Evolutionary conservation across 2,329 filamentous ascomycete genomes (phyloP).

Genomic region (Botrytis sinoallii): DNA sequence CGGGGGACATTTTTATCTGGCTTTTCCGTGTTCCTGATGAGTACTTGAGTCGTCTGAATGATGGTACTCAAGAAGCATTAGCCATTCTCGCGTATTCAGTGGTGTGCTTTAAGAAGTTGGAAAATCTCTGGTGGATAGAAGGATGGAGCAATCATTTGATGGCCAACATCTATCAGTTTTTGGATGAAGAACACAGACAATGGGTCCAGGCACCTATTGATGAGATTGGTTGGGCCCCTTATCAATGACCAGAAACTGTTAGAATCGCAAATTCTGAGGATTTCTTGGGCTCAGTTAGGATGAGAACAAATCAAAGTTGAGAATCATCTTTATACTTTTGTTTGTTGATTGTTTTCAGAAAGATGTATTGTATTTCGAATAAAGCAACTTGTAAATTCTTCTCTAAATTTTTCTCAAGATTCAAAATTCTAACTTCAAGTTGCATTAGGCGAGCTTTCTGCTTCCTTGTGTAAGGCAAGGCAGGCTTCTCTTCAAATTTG

Average conservation of each 20-base stretch:
- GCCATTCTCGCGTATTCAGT: slow-evolving; percentile 38
- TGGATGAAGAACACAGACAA: slow-evolving; percentile 38
- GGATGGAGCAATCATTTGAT: slow-evolving; percentile 39
- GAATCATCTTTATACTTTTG: neutral
- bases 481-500: neutral
- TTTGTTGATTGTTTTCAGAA: neutral
- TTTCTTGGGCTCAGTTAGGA: neutral
- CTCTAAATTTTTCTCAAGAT: neutral
- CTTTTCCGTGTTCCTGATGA: slow-evolving; percentile 38
- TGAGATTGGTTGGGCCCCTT: slow-evolving; percentile 26
- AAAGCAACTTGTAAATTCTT: too few relatives aligned
- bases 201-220: slow-evolving; percentile 36
- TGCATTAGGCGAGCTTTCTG: neutral
- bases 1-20: slow-evolving; percentile 42
- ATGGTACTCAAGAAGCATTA: slow-evolving; percentile 37
- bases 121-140: slow-evolving; percentile 38
- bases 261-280: neutral
- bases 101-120: slow-evolving; percentile 36
- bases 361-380: neutral
- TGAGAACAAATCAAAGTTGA: neutral
- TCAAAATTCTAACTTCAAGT: neutral
- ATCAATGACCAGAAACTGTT: neutral
- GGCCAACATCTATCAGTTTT: slow-evolving; percentile 31
- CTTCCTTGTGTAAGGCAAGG: neutral
- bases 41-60: slow-evolving; percentile 38